These are phyloP conservation scores for Quillaja saponaria DNA, from an alignment of 306 rosid genomes.

Conservation along the genomic window DNA sequence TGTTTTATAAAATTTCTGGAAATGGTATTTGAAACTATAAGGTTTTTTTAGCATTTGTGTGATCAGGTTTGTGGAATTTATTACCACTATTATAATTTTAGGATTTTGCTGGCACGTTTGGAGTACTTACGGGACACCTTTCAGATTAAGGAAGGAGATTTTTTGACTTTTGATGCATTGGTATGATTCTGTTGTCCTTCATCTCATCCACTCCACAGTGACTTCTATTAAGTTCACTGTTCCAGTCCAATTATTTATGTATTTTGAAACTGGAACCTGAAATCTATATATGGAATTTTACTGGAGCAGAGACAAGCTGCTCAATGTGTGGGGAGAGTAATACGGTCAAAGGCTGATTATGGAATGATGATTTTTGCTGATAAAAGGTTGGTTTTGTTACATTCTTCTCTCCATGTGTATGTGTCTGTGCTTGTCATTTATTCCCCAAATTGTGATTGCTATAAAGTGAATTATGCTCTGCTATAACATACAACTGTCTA, in stretches of 20 bases:
- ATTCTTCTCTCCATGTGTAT: conserved; percentile 14
- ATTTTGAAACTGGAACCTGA: conserved; percentile 15
- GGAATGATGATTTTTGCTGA: conserved; percentile 99
- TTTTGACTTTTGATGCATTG: conserved; percentile 94
- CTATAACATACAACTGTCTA: no score
- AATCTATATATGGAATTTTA: conserved; percentile 16
- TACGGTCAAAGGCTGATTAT: conserved; percentile 94
- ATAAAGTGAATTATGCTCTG: no score
- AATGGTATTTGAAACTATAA: conserved; percentile 11
- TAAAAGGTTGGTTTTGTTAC: conserved; percentile 58
- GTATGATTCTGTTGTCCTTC: conserved; percentile 39
- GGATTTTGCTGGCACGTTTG: conserved; percentile 86
- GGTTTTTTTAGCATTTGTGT: not conserved
- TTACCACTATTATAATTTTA: conserved; percentile 34
- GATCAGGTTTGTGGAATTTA: conserved; percentile 20
- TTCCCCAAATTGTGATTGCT: no score
- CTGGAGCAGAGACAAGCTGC: conserved; percentile 92
- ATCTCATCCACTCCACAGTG: no score
- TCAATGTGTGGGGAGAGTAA: conserved; percentile 95
- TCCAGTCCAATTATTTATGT: conserved; percentile 3
- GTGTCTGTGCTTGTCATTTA: no score
- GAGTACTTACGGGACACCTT: conserved; percentile 84
- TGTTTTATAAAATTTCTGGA: conserved; percentile 13
- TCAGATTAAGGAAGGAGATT: conserved; percentile 95
- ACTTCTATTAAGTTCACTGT: conserved; percentile 10